Base-by-base conservation (phyloP, 1,139 yeast genomes). In the Yamadazyma sp. region DNA sequence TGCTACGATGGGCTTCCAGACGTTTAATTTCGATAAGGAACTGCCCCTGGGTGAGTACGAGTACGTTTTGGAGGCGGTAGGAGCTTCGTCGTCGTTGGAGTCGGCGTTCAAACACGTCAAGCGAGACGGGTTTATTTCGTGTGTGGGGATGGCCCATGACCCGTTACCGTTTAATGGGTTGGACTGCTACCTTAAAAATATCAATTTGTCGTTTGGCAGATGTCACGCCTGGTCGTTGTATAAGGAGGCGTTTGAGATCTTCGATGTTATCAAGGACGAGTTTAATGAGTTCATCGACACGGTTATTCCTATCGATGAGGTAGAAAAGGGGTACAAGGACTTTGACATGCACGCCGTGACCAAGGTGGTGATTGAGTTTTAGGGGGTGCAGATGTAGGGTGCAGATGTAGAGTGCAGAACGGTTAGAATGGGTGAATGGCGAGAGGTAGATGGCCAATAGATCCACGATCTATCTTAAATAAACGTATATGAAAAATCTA, bases 111-210 rank as follows among this genome's bases (percentile, higher is more conserved):
- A 78, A 33, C 56, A 69, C 33, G 79, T 80, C 4, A 72, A 85
- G 37, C 64, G 79, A 30, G 79, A 78, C 37, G 86, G 86, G 7
- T 73, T 74, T 40, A 75, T 80, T 34, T 68, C 78, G 8, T 75
- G 82, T 0, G 67, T 80, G 18, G 86, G 86, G 1, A 80, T 80
- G 70, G 81, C 80, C 22, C 84, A 79, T 45, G 82, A 70, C 3
- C 69, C 67, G 1, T 57, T 80, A 18, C 86, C 86, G 1, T 76
- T 80, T 51, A 64, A 66, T 38, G 85, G 82, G 0, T 59, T 78
- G 31, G 82, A 80, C 39, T 76, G 81, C 39, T 80, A 80, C 49
- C 55, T 71, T 51, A 80, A 80, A 52, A 78, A 80, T 45, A 60
- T 79, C 39, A 75, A 78, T 14, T 52, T 80, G 32, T 79, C 81